Evolutionary conservation across 768 basidiomycete species (phyloP).

Genomic region (Leccinellum luteum): DNA sequence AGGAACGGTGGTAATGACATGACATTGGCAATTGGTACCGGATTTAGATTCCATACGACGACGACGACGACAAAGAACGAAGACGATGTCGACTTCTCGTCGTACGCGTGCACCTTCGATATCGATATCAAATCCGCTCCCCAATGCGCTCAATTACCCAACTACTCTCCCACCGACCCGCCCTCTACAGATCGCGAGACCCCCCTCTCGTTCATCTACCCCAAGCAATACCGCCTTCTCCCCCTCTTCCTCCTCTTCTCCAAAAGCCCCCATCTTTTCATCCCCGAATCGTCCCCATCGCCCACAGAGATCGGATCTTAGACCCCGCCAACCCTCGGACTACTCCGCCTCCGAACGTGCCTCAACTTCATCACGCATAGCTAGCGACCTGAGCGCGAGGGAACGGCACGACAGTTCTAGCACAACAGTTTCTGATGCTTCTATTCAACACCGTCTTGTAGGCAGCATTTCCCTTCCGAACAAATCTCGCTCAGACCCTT

Average conservation of each 20-base stretch:
- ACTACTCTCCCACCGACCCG: constrained; percentile 40
- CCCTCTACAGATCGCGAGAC: constrained; percentile 61
- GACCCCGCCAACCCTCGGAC: constrained; percentile 52
- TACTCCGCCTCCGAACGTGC: constrained; percentile 49
- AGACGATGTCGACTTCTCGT: constrained; percentile 37
- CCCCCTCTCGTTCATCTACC: constrained; percentile 52
- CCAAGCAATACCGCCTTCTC: constrained; percentile 42
- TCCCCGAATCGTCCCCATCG: constrained; percentile 54
- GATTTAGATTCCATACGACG: constrained; percentile 5
- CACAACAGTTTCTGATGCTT: constrained; percentile 46
- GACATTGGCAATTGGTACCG: neutral
- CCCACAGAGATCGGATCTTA: constrained; percentile 65
- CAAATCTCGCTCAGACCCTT: constrained; percentile 17
- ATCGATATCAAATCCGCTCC: constrained; percentile 40
- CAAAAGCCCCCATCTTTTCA: constrained; percentile 39
- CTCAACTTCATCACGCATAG: constrained; percentile 42
- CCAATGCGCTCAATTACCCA: constrained; percentile 32
- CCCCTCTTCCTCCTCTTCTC: constrained; percentile 35
- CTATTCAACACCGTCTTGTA: constrained; percentile 33
- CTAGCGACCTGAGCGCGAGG: constrained; percentile 26
- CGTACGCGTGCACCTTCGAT: constrained; percentile 47
- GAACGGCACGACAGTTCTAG: constrained; percentile 51
- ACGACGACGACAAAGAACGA: constrained; percentile 9
- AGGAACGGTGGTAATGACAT: constrained; percentile 14
- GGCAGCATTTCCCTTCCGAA: constrained; percentile 20